phyloP scores from a whole-genome alignment of 305 asterid genomes.

The Rubia occidens region DNA sequence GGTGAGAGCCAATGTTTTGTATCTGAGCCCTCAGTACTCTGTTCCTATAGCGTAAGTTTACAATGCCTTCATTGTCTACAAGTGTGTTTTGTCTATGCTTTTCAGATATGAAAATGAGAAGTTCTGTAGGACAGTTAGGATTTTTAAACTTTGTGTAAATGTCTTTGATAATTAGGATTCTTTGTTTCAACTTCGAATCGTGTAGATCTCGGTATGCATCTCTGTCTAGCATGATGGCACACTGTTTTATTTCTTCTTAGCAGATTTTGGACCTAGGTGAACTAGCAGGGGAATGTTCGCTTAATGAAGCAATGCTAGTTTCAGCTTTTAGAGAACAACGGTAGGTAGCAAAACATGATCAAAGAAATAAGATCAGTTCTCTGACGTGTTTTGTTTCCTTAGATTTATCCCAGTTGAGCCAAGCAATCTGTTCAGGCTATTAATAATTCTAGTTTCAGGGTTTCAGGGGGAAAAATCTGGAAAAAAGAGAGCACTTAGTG shows the following conservation, averaged over 20 bases:
- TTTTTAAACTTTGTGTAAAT: not conserved
- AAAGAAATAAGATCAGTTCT: not conserved
- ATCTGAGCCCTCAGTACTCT: slow-evolving; percentile 58
- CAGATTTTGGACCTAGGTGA: not conserved
- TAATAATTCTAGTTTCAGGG: not conserved
- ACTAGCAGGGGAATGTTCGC: not conserved
- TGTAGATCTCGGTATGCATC: not conserved
- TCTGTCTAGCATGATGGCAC: not conserved
- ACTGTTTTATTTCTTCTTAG: not conserved
- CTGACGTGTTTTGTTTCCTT: not conserved
- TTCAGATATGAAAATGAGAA: slow-evolving; percentile 4
- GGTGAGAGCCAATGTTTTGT: slow-evolving; percentile 82
- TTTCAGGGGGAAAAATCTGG: not conserved
- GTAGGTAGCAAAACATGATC: not conserved
- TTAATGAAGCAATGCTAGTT: not conserved
- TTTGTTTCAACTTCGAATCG: not conserved
- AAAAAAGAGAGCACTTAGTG: not conserved
- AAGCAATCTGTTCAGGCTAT: not conserved
- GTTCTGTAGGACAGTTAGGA: not conserved
- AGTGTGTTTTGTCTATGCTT: slow-evolving; percentile 2
- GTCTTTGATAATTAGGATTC: not conserved
- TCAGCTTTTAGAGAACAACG: not conserved
- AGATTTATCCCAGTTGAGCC: not conserved
- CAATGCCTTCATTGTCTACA: slow-evolving; percentile 8
- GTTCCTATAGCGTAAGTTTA: slow-evolving; percentile 71